A percentile compares a stretch with the other conserved stretches of the same genome.
phyloP scores from a whole-genome alignment of 2,329 filamentous ascomycete genomes.

The Aspergillus fumigatus region DNA sequence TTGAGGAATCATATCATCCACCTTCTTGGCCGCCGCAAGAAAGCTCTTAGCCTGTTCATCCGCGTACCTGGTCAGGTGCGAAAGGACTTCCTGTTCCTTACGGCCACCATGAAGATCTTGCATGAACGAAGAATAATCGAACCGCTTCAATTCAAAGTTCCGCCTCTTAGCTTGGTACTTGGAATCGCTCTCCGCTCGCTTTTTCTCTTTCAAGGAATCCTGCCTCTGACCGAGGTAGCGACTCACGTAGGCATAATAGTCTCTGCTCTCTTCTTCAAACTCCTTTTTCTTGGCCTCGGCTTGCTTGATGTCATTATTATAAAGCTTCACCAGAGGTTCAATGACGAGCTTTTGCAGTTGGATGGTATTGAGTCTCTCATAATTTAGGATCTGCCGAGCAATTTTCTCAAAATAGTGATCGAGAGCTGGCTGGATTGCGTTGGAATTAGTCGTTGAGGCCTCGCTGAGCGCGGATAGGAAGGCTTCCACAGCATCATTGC shows the following conservation, averaged over 20 bases:
- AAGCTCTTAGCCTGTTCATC: constrained; percentile 84
- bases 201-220: constrained; percentile 96
- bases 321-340: constrained; percentile 85
- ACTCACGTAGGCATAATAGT: constrained; percentile 94
- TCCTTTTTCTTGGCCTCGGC: constrained; percentile 95
- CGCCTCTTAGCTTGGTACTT: constrained; percentile 93
- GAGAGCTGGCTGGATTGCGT: constrained; percentile 92
- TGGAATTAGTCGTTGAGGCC: constrained; percentile 84
- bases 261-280: constrained; percentile 97
- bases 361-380: constrained; percentile 76
- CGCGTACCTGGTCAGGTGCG: constrained; percentile 89
- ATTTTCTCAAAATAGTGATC: constrained; percentile 99
- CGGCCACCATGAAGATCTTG: constrained; percentile 98
- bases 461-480: constrained; percentile 86
- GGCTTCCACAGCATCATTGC: constrained; percentile 76
- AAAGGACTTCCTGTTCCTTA: constrained; percentile 95
- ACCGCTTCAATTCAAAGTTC: constrained; percentile 94
- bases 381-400: constrained; percentile 79
- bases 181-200: constrained; percentile 86
- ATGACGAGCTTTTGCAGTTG: constrained; percentile 93
- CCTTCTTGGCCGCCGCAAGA: constrained; percentile 75
- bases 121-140: constrained; percentile 99
- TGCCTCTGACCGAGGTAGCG: constrained; percentile 94
- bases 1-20: constrained; percentile 81
- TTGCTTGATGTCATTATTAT: constrained; percentile 95